phyloP scores from a whole-genome alignment of 2,329 filamentous ascomycete genomes.

The Pezicula radicicola region DNA sequence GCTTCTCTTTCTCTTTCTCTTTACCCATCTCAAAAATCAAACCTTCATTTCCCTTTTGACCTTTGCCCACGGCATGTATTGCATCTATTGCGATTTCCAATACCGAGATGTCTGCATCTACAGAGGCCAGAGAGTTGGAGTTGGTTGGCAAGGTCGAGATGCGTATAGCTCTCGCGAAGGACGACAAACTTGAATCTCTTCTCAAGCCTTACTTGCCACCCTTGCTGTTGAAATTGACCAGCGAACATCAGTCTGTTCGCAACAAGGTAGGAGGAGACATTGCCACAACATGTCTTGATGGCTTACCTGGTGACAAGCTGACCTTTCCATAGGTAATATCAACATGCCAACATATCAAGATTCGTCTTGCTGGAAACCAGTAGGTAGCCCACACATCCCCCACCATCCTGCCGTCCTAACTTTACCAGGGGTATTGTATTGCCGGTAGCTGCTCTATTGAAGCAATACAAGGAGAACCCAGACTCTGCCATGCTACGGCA shows the following conservation, averaged over 20 bases:
- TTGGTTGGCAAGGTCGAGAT: conserved; percentile 86
- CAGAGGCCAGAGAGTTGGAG: conserved; percentile 57
- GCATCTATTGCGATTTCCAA: neutral
- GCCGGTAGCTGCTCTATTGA: conserved; percentile 78
- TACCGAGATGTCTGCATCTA: conserved; percentile 13
- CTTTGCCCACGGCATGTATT: conserved; percentile 2
- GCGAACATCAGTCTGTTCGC: conserved; percentile 75
- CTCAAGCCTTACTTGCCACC: conserved; percentile 78
- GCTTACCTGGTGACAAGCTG: conserved; percentile 7
- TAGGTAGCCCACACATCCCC: conserved; percentile 18
- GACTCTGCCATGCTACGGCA: conserved; percentile 75
- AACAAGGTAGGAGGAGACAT: conserved; percentile 54
- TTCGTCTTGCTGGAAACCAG: conserved; percentile 36
- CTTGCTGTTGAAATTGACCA: conserved; percentile 81
- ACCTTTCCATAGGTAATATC: conserved; percentile 51
- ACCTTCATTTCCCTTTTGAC: neutral
- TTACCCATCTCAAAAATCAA: neutral
- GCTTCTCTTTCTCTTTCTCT: neutral
- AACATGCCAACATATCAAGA: conserved; percentile 70
- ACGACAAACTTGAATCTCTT: conserved; percentile 75
- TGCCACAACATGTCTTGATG: conserved; percentile 20
- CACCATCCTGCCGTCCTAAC: conserved; percentile 2
- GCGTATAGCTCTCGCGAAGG: conserved; percentile 67
- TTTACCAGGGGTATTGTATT: conserved; percentile 56
- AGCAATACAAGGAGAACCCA: conserved; percentile 79